Base-by-base conservation (phyloP, 495 filamentous ascomycete species). In the Stereocaulon alpinum region DNA sequence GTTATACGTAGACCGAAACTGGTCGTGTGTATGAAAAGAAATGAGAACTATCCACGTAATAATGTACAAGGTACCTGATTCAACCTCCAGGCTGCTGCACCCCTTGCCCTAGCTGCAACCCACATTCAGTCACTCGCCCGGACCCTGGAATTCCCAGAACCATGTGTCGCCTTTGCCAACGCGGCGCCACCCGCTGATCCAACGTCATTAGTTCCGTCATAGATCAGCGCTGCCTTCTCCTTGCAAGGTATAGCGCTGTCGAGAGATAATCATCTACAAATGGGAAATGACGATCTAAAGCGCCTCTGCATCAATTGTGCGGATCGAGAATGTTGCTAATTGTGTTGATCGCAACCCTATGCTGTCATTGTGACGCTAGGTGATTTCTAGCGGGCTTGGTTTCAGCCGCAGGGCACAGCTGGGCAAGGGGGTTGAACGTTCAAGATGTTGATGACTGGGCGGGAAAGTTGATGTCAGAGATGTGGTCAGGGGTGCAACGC, bases 341-440 rank as follows among this genome's bases (percentile, higher is more conserved):
- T 0, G 1, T 14, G 47, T 12, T 1, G 47, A 49, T 49, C 48
- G 3, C 6, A 17, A 4, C 2, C 7, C 6, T 10, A 52, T 52
- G 49, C 49, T 52, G 49, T 52, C 49, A 52, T 52, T 12, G 49
- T 52, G 49, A 32, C 30, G 30, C 49, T 42, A 17, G 15, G 49
- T 30, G 29, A 32, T 29, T 22, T 50, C 29, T 0, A 1, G 30
- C n/a, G 29, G 49, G 7, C 6, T n/a, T 20, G 29, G 30, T 51
- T 51, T 52, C 49, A 52, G 27, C 29, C 49, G 49, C 49, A 52
- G 49, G 49, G 30, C 20, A 24, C 24, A 1, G 24, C 24, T 24
- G 24, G 24, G 24, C 3, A 37, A 37, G 34, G 7, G 34, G 3
- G 24, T 24, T 3, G 3, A 24, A 24, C 3, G 24, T 24, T 24